phyloP scores from a whole-genome alignment of 345 rosid genomes.

The Populus nigra region DNA sequence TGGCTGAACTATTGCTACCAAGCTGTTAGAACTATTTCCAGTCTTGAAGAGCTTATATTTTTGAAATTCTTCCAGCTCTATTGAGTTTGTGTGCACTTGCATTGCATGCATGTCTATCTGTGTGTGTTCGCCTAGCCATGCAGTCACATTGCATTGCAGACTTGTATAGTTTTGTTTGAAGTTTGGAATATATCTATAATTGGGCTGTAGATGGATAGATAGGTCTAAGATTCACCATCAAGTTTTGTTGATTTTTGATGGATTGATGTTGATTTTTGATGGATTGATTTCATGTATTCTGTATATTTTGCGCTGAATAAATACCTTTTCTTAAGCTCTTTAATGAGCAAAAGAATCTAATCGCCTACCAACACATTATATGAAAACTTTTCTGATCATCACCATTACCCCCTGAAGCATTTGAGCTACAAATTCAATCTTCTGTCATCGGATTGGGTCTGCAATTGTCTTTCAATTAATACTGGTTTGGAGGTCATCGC shows the following conservation, averaged over 20 bases:
- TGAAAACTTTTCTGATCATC: not conserved
- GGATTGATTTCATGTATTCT: not conserved
- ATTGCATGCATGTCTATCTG: not conserved
- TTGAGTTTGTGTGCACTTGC: not conserved
- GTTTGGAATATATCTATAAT: not conserved
- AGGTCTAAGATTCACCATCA: not conserved
- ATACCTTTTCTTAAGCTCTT: not conserved
- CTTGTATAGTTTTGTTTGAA: not conserved
- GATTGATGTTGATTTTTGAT: not conserved
- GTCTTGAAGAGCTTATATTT: not conserved
- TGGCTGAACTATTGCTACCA: not conserved
- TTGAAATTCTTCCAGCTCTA: not conserved
- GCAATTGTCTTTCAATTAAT: not conserved
- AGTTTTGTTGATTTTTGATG: not conserved
- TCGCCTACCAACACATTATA: not conserved
- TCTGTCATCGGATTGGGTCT: not conserved
- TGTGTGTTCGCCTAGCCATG: not conserved
- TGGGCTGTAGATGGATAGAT: not conserved
- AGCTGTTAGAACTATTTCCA: not conserved
- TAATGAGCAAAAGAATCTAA: not conserved
- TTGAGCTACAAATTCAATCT: not conserved
- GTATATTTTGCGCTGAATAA: not conserved
- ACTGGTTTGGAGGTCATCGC: not conserved
- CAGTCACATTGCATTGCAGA: not conserved
- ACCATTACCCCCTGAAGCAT: not conserved